Conservation (phyloP, 78 protist species). For the Emiliania huxleyi region DNA sequence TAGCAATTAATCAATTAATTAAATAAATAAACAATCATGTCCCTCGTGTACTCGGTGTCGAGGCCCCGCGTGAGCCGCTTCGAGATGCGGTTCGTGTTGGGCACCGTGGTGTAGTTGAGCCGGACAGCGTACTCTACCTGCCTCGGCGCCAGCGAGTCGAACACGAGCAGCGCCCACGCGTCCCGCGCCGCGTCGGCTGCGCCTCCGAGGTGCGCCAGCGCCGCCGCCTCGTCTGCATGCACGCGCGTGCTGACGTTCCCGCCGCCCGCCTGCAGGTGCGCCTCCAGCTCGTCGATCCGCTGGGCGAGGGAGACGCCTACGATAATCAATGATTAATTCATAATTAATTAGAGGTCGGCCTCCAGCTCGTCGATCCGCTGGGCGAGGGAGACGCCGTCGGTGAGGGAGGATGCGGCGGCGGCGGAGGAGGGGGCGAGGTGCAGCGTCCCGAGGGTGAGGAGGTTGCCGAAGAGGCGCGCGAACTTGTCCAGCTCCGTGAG, state of each 20-base stretch:
- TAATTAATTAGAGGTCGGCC: not conserved
- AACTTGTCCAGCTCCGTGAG: not conserved
- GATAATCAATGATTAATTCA: not conserved
- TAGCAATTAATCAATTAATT: no score
- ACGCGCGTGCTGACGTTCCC: not conserved
- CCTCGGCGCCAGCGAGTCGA: not conserved
- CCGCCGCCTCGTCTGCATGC: not conserved
- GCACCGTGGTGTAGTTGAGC: conserved; percentile 31
- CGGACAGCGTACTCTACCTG: not conserved
- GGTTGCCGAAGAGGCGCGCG: not conserved
- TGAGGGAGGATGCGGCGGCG: not conserved
- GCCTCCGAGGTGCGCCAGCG: not conserved
- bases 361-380: not conserved
- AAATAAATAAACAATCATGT: no score
- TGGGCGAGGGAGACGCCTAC: not conserved
- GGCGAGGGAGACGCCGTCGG: not conserved
- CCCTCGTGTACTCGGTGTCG: not conserved
- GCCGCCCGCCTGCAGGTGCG: not conserved
- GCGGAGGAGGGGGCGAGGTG: not conserved
- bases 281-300: not conserved
- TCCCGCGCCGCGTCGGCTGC: no score
- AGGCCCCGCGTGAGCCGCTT: not conserved
- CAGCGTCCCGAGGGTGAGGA: not conserved
- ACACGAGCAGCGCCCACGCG: not conserved
- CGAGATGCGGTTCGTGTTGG: not conserved